Evolutionary conservation across 176 grass and related monocot species (phyloP).

Genomic region (Thinopyrum elongatum): DNA sequence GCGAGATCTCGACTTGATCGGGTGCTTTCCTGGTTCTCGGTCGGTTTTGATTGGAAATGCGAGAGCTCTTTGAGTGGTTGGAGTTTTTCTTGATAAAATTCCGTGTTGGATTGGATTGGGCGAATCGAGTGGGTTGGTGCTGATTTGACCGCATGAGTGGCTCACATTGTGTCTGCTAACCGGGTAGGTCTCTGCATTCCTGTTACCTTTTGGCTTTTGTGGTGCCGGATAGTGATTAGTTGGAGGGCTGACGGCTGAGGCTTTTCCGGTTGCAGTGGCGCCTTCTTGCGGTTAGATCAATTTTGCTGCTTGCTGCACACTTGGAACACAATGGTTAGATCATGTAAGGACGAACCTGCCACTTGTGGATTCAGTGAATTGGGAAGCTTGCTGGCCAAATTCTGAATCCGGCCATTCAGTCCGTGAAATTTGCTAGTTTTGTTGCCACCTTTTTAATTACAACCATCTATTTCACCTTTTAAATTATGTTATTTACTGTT

Average conservation of each 20-base stretch:
- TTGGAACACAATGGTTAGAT: neutral
- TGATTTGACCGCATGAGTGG: neutral
- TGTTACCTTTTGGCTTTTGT: neutral
- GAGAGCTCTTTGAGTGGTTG: neutral
- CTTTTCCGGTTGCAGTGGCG: neutral
- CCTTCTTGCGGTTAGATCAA: neutral
- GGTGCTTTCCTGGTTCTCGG: neutral
- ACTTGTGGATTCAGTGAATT: neutral
- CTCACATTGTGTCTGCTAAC: constrained; percentile 11
- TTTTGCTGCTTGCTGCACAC: neutral
- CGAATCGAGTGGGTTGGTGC: neutral
- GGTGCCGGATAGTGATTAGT: neutral
- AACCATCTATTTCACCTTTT: neutral
- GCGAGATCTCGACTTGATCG: constrained; percentile 25
- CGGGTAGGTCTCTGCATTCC: neutral
- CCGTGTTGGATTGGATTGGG: constrained; percentile 11
- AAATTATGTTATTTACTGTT: neutral
- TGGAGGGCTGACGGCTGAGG: neutral
- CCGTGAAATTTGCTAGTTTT: neutral
- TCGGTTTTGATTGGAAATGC: neutral
- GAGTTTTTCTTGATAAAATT: neutral
- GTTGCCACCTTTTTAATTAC: neutral
- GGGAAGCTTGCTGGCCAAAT: constrained; percentile 12
- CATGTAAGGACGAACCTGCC: neutral
- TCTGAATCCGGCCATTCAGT: neutral